These are phyloP conservation scores for Phaeotremella fagi DNA, from an alignment of 768 basidiomycete genomes.

Conservation along the genomic window DNA sequence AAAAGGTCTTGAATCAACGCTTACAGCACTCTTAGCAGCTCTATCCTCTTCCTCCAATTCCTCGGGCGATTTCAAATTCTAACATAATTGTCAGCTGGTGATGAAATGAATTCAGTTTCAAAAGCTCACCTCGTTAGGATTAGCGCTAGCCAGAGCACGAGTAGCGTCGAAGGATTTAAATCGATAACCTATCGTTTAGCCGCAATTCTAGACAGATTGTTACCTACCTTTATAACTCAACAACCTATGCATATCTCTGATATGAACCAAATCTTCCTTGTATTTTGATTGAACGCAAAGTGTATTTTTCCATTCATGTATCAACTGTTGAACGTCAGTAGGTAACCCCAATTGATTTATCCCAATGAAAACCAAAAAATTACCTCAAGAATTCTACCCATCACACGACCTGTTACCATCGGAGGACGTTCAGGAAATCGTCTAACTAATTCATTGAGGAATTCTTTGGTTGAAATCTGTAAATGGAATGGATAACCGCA, in stretches of 20 bases:
- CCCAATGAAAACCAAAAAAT: too few species aligned
- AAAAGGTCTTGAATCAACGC: slow-evolving; percentile 11
- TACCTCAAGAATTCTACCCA: slow-evolving; percentile 82
- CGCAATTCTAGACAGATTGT: slow-evolving; percentile 28
- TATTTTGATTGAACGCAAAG: slow-evolving; percentile 83
- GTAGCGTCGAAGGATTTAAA: slow-evolving; percentile 51
- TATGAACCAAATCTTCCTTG: slow-evolving; percentile 94
- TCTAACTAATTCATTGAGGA: slow-evolving; percentile 94
- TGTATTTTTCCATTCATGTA: slow-evolving; percentile 89
- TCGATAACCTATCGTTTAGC: too few species aligned
- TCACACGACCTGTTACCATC: slow-evolving; percentile 87
- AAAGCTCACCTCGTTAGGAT: slow-evolving; percentile 49
- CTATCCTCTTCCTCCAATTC: slow-evolving; percentile 95
- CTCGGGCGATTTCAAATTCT: slow-evolving; percentile 91
- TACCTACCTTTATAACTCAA: slow-evolving; percentile 83
- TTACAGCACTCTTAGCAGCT: slow-evolving; percentile 77
- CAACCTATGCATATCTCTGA: slow-evolving; percentile 93
- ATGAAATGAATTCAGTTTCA: not conserved
- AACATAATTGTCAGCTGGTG: not conserved
- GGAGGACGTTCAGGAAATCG: slow-evolving; percentile 97
- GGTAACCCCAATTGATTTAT: too few species aligned
- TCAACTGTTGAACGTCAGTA: slow-evolving; percentile 51
- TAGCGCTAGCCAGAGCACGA: slow-evolving; percentile 45
- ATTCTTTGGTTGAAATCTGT: slow-evolving; percentile 95
- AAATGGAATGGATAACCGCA: slow-evolving; percentile 98